A percentile compares a stretch with the other conserved stretches of the same genome.
Evolutionary conservation across 352 stramenopile species (phyloP).

Genomic region (Blastocystis sp.): DNA sequence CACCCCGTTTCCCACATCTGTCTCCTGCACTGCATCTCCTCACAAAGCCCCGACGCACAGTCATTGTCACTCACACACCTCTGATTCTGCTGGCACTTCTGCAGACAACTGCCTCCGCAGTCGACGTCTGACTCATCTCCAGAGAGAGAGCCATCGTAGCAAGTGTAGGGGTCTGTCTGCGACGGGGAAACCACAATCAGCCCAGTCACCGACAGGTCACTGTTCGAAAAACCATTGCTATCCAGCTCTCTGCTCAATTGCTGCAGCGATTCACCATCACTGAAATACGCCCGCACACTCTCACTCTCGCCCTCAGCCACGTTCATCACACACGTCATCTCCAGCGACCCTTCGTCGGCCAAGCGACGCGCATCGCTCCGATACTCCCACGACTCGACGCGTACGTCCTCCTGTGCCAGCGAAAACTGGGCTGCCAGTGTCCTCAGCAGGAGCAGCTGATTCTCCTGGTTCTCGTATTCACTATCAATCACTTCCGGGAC

Average conservation of each 20-base stretch:
- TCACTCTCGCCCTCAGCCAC: too few species aligned
- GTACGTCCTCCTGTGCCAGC: background rate
- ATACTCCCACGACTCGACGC: background rate
- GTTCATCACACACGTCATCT: background rate
- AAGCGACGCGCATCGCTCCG: background rate
- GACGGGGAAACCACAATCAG: background rate
- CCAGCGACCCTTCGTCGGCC: background rate
- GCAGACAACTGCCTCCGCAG: slow-evolving; percentile 6
- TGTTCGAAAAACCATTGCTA: background rate
- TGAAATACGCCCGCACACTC: background rate
- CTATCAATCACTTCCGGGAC: background rate
- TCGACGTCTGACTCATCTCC: slow-evolving; percentile 23
- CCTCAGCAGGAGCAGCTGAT: background rate
- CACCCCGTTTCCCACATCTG: background rate
- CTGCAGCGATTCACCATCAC: background rate
- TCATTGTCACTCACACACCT: background rate
- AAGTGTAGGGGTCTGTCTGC: background rate
- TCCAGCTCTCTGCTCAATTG: background rate
- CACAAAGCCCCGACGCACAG: slow-evolving; percentile 1
- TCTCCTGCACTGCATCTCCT: background rate
- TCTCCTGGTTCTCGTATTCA: background rate
- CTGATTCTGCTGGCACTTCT: background rate
- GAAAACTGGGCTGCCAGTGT: background rate
- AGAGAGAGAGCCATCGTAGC: slow-evolving; percentile 11
- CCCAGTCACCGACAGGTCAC: background rate